Evolutionary conservation across 2,329 filamentous ascomycete species (phyloP).

Genomic region (Botrytis fabae): DNA sequence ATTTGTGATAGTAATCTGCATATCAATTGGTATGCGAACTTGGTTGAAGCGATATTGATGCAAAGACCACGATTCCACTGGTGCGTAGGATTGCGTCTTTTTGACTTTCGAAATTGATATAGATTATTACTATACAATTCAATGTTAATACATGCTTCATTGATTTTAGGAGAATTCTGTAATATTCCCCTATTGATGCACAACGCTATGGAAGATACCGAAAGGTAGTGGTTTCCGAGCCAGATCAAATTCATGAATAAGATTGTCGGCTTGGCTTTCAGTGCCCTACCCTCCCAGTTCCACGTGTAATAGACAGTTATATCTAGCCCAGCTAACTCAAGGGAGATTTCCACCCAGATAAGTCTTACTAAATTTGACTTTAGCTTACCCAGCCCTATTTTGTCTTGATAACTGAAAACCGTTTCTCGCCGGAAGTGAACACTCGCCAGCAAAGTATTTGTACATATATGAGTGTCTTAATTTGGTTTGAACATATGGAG

Average conservation of each 20-base stretch:
- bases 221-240: not conserved
- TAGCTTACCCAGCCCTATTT: too few species aligned
- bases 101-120: not conserved
- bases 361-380: too few species aligned
- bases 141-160: not conserved
- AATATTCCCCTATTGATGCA: not conserved
- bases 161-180: not conserved
- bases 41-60: not conserved
- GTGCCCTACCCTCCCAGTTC: too few species aligned
- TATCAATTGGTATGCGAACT: not conserved
- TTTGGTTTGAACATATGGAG: not conserved
- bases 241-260: not conserved
- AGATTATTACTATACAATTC: not conserved
- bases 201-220: not conserved
- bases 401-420: not conserved
- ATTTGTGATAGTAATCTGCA: not conserved
- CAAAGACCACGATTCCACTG: not conserved
- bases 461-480: not conserved
- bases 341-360: too few species aligned
- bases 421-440: not conserved
- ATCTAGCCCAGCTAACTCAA: too few species aligned
- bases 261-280: too few species aligned
- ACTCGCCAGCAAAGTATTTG: too few species aligned
- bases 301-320: too few species aligned
- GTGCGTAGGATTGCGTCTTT: not conserved